A percentile compares a stretch with the other conserved stretches of the same genome.
phyloP scores from a whole-genome alignment of 305 asterid species.

The Fraxinus albicans region DNA sequence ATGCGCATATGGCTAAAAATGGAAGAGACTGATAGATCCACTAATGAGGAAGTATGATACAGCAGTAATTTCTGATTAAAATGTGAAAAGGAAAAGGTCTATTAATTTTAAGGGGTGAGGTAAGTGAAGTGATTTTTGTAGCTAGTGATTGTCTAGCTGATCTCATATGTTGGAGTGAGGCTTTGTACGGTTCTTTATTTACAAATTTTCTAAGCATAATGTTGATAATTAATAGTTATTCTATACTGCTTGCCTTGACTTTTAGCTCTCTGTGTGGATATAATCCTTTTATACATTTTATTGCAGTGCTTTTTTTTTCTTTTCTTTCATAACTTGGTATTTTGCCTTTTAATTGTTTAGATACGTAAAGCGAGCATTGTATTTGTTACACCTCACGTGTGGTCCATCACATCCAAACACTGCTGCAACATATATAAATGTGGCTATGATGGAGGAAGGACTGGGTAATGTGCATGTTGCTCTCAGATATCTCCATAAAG shows the following conservation, averaged over 20 bases:
- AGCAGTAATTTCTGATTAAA: neutral
- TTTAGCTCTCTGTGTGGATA: conserved; percentile 1
- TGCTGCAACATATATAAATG: conserved; percentile 98
- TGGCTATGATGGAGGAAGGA: conserved; percentile 99
- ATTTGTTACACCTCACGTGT: conserved; percentile 92
- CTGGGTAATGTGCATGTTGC: conserved; percentile 98
- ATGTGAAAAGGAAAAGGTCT: neutral
- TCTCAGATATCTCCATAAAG: conserved; percentile 97
- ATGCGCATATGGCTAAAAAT: neutral
- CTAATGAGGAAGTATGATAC: neutral
- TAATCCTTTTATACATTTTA: neutral
- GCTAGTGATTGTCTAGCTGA: neutral
- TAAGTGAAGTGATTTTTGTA: neutral
- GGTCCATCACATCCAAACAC: conserved; percentile 99
- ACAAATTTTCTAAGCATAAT: neutral
- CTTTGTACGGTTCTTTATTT: neutral
- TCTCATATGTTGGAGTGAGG: neutral
- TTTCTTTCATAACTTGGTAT: conserved; percentile 9
- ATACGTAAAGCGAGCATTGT: conserved; percentile 91
- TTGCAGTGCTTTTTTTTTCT: neutral
- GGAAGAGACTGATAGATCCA: neutral
- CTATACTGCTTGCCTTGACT: neutral
- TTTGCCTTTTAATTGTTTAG: conserved; percentile 44
- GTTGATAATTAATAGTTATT: neutral
- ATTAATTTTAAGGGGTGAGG: neutral